A percentile compares a stretch with the other conserved stretches of the same genome.
These are phyloP conservation scores for Fragaria ananassa DNA, from an alignment of 306 rosid genomes.

Conservation along the genomic window DNA sequence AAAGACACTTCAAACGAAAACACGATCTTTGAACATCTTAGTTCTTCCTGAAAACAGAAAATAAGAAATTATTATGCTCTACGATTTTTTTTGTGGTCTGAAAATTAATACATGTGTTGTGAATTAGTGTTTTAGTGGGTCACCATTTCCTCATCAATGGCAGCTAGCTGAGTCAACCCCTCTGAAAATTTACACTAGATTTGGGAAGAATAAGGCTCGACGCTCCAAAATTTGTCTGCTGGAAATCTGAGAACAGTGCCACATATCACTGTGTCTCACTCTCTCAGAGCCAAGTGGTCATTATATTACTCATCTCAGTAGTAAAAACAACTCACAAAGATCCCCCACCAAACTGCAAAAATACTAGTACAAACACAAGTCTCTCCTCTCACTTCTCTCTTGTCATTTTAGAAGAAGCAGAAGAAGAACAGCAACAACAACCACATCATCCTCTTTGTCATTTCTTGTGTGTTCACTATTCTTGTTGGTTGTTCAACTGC, in stretches of 20 bases:
- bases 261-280: not conserved
- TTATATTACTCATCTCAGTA: not conserved
- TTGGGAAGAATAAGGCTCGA: not conserved
- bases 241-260: not conserved
- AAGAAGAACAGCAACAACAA: not conserved
- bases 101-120: not conserved
- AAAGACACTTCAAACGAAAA: not conserved
- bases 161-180: not conserved
- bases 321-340: not conserved
- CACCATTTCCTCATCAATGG: not conserved
- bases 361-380: not conserved
- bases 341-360: constrained; percentile 32
- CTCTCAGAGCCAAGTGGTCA: constrained; percentile 10
- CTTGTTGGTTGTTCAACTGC: constrained; percentile 50
- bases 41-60: not conserved
- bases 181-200: not conserved
- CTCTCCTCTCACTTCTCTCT: not conserved
- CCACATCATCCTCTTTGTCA: constrained; percentile 23
- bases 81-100: not conserved
- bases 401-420: not conserved
- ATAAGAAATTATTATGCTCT: too few relatives aligned
- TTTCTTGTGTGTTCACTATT: constrained; percentile 44
- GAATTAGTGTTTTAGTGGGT: not conserved
- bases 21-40: not conserved
- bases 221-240: constrained; percentile 1